These are phyloP conservation scores for Ogataea allantospora DNA, from an alignment of 805 yeast species.

Conservation along the genomic window DNA sequence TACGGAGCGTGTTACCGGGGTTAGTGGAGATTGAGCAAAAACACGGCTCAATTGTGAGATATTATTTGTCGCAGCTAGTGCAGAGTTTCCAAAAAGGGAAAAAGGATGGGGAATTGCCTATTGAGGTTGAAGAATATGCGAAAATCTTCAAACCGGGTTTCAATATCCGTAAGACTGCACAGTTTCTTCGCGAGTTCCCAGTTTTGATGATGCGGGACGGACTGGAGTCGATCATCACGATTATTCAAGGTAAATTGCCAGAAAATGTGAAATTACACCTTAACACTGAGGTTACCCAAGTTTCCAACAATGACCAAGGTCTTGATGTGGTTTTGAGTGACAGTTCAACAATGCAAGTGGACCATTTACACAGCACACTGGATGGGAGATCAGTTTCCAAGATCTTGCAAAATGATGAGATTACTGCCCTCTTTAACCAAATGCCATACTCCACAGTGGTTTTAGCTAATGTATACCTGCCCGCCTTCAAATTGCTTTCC, in stretches of 20 bases:
- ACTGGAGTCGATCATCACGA: conserved; percentile 49
- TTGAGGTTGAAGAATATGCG: conserved; percentile 39
- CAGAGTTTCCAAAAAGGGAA: conserved; percentile 14
- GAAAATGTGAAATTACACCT: conserved; percentile 43
- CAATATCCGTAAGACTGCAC: conserved; percentile 37
- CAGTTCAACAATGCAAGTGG: conserved; percentile 21
- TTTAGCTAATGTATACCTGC: conserved; percentile 67
- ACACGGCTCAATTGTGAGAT: conserved; percentile 56
- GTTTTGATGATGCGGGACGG: conserved; percentile 59
- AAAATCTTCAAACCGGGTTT: conserved; percentile 39
- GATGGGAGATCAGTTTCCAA: conserved; percentile 42
- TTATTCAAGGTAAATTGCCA: conserved; percentile 39
- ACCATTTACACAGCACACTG: conserved; percentile 62
- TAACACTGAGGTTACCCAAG: conserved; percentile 26
- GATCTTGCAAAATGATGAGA: conserved; percentile 25
- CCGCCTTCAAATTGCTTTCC: conserved; percentile 40
- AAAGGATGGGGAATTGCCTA: conserved; percentile 21
- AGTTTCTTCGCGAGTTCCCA: conserved; percentile 51
- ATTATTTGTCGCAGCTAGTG: conserved; percentile 38
- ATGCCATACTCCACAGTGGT: conserved; percentile 50
- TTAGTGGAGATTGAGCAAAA: conserved; percentile 57
- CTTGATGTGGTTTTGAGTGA: conserved; percentile 3
- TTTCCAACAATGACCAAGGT: conserved; percentile 19
- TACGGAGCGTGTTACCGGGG: conserved; percentile 54
- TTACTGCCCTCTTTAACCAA: conserved; percentile 17